Percentiles rank a stretch among this genome's conserved stretches.
Evolutionary conservation across 1,284 basidiomycete genomes (phyloP).

Genomic region (Rhodotorula sp.): DNA sequence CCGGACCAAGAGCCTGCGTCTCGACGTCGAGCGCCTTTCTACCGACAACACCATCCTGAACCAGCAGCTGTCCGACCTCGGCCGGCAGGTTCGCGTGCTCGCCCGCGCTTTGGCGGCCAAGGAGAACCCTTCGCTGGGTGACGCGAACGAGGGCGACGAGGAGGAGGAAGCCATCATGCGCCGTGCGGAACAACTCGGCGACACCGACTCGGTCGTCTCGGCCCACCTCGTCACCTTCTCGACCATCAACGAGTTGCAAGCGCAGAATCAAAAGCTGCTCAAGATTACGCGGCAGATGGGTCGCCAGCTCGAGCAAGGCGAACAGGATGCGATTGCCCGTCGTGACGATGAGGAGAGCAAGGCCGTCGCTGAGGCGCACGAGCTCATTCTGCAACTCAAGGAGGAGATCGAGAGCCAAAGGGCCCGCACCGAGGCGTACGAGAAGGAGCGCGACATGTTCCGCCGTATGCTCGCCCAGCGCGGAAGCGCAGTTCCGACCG

Average conservation of each 20-base stretch:
- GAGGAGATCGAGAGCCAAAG: constrained; percentile 70
- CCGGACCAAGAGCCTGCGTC: constrained; percentile 32
- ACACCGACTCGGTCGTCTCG: constrained; percentile 71
- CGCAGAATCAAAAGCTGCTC: constrained; percentile 85
- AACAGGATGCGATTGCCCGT: constrained; percentile 41
- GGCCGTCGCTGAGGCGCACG: constrained; percentile 80
- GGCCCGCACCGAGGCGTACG: constrained; percentile 68
- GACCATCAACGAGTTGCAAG: constrained; percentile 73
- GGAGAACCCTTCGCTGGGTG: constrained; percentile 66
- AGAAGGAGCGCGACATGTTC: constrained; percentile 84
- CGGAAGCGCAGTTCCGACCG: constrained; percentile 1
- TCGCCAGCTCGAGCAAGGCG: constrained; percentile 48
- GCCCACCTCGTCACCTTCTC: constrained; percentile 86
- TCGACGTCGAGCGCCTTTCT: constrained; percentile 41
- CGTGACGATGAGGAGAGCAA: constrained; percentile 58
- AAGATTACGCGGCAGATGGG: constrained; percentile 69
- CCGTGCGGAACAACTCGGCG: constrained; percentile 58
- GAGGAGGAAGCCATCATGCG: constrained; percentile 48
- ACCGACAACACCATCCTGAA: constrained; percentile 57
- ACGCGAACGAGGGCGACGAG: constrained; percentile 47
- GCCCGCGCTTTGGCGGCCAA: constrained; percentile 73
- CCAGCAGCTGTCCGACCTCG: constrained; percentile 76
- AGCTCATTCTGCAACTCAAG: constrained; percentile 75
- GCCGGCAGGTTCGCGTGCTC: constrained; percentile 77
- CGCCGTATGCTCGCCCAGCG: constrained; percentile 62